phyloP scores from a whole-genome alignment of 2,329 filamentous ascomycete genomes.

The Fusarium protoensiforme region DNA sequence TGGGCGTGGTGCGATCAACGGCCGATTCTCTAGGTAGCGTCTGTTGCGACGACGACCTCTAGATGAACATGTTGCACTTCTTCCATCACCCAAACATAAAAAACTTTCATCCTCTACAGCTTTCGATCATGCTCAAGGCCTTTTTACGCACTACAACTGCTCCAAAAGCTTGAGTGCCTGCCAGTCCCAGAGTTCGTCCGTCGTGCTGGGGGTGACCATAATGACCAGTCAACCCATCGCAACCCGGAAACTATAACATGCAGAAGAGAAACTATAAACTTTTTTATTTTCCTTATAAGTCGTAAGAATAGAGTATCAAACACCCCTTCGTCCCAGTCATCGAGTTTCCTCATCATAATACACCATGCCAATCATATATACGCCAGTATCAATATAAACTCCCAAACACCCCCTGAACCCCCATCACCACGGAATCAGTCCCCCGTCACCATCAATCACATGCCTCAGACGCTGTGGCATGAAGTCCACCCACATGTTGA shows the following conservation, averaged over 20 bases:
- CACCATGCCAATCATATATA: neutral
- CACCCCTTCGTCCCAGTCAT: slow-evolving; percentile 16
- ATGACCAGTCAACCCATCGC: neutral
- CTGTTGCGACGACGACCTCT: neutral
- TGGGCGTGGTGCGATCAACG: neutral
- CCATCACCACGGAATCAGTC: slow-evolving; percentile 48
- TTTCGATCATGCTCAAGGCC: neutral
- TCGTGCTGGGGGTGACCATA: neutral
- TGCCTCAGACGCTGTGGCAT: slow-evolving; percentile 50
- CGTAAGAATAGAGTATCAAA: neutral
- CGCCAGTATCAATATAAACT: neutral
- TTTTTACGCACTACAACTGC: neutral
- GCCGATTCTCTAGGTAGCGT: neutral
- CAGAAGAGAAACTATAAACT: neutral
- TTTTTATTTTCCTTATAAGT: neutral
- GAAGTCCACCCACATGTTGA: slow-evolving; percentile 52
- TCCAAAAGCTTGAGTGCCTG: neutral
- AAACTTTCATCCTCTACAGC: neutral
- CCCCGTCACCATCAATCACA: slow-evolving; percentile 47
- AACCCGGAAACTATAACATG: neutral
- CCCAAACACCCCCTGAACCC: neutral
- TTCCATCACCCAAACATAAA: neutral
- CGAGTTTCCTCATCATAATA: neutral
- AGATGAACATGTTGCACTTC: neutral
- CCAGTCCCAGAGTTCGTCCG: neutral